A percentile compares a stretch with the other conserved stretches of the same genome.
Conservation (phyloP, 176 grass and related monocot genomes). For the Lolium multiflorum region DNA sequence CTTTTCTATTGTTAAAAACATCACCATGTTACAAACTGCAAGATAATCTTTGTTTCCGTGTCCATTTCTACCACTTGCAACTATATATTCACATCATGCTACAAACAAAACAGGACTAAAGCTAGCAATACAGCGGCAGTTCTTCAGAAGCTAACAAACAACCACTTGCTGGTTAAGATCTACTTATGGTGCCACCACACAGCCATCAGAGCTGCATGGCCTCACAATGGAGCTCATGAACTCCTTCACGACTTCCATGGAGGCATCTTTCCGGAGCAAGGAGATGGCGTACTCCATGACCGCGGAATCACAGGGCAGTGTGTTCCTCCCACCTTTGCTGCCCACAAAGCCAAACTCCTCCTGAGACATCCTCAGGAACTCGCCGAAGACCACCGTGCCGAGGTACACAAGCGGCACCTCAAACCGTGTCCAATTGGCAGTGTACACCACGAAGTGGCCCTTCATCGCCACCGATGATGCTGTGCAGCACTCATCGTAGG, state of each 20-base stretch:
- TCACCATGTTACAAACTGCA: neutral
- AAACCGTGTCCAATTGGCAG: conserved; percentile 24
- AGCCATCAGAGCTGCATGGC: conserved; percentile 23
- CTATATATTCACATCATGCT: neutral
- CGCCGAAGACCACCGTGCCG: conserved; percentile 35
- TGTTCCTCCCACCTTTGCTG: conserved; percentile 29
- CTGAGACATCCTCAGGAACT: conserved; percentile 59
- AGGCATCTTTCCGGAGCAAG: conserved; percentile 47
- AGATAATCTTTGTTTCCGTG: neutral
- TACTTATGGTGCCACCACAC: neutral
- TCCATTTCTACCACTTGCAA: neutral
- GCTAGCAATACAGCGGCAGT: neutral
- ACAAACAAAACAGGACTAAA: neutral
- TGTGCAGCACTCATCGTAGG: neutral
- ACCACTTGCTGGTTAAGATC: neutral
- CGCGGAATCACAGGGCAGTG: conserved; percentile 43
- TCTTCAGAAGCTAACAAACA: conserved; percentile 33
- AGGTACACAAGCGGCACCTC: conserved; percentile 58
- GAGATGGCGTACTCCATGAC: conserved; percentile 57
- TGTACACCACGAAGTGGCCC: conserved; percentile 64
- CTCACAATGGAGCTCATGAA: conserved; percentile 51
- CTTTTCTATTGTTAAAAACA: neutral
- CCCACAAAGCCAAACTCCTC: conserved; percentile 55
- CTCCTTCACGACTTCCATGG: conserved; percentile 30
- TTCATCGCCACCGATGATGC: conserved; percentile 26